Evolutionary conservation across 2,329 filamentous ascomycete genomes (phyloP), one percentile per base, ranked within the genome.

Genomic region (Mycocentrospora acerina): DNA sequence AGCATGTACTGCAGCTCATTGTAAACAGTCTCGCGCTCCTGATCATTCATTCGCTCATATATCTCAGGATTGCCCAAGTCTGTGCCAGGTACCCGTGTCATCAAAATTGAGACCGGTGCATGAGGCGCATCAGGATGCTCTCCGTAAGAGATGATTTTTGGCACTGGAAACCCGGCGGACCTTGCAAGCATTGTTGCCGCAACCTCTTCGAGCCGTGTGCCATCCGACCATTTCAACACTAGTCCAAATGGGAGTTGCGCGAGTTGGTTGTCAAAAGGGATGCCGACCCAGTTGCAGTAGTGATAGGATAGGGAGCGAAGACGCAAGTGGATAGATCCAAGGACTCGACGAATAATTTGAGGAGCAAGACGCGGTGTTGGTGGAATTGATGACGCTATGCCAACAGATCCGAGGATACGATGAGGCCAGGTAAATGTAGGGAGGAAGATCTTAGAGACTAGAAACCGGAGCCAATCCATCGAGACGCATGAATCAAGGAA

Each of bases 61-160:
- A 48, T 51, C 34, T 68, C 62, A 29, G 30, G 39, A 24, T 48
- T n/a, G 13, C 51, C 56, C 17, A 71, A 44, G 9, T 55, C 62
- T 6, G 51, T 37, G 4, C 68, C 66, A 13, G 64, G 67, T 32
- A 70, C 40, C 17, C 67, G 59, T n/a, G 68, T 71, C 67, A 73
- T 50, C 17, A 51, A 24, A 13, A 56, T 43, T 27, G 48, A 51
- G 2, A 51, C 39, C 22, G 39, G 47, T 32, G 39, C 40, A 24
- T 41, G 32, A 25, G 43, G 34, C 24, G 39, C 18, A 32, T 51
- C 37, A 26, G 45, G 42, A 40, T 52, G 48, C 27, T 49, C 43
- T 24, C 43, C 43, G 37, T 49, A 52, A 30, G 40, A 44, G 34
- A 52, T 24, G n/a, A 52, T 42, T 29, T 42, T 49, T 32, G 48